Evolutionary conservation across 495 filamentous ascomycete species (phyloP), one percentile per base, ranked within the genome.

Genomic region (Xylaria scruposa): DNA sequence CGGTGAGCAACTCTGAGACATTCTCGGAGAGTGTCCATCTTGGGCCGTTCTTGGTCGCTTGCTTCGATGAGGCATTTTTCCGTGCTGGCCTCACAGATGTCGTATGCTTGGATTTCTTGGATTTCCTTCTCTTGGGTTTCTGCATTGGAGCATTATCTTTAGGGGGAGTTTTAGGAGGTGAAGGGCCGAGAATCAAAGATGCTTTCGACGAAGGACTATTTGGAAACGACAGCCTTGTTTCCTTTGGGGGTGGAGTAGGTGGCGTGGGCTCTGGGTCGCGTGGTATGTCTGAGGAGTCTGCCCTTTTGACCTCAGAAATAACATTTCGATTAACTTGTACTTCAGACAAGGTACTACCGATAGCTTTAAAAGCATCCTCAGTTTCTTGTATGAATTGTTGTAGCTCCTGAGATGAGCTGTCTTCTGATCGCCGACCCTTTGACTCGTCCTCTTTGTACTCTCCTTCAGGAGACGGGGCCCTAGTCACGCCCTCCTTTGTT

Each of bases 11-110:
- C 60, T 85, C 85, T 21, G 81, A 83, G 68, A 87, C 82, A 71
- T 84, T 87, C 38, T 85, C 82, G 7, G 80, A 78, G 24, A 88
- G 72, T 17, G 80, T 81, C 85, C 84, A 87, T 82, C 79, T 79
- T 70, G 80, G 70, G 7, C 77, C 77, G 38, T 42, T 79, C 60
- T 75, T 79, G 38, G 58, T 65, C 61, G 78, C 75, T 36, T 79
- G 77, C 61, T 81, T 83, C 21, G 79, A 44, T 64, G 74, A 51
- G n/a, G 73, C 53, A 13, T 76, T 70, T 60, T 78, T 76, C 36
- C 77, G 64, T 59, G 66, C 36, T 56, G 77, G 36, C 77, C 75
- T 72, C 80, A 77, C 74, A 69, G 73, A 61, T 74, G 74, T 71
- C 62, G 70, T 62, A 40, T 73, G 74, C 63, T 72, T 77, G 0